A percentile compares a stretch with the other conserved stretches of the same genome.
These are phyloP conservation scores for Trichothecium roseum DNA, from an alignment of 2,329 filamentous ascomycete genomes.

Conservation along the genomic window DNA sequence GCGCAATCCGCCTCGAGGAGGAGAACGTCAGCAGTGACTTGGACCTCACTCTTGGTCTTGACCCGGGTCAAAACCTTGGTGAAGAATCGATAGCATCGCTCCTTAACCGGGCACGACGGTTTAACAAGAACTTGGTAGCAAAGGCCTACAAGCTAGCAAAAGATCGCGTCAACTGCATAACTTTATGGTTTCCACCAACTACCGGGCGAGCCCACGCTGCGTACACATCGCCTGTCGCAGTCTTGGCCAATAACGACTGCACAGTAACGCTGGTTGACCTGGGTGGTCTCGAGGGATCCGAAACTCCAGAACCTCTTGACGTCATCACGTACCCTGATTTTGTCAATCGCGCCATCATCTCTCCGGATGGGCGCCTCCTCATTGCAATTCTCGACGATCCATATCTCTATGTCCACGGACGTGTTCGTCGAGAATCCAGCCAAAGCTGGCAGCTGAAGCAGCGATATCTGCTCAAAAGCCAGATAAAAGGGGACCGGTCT, in stretches of 20 bases:
- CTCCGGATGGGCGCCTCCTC: conserved; percentile 72
- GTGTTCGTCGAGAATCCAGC: conserved; percentile 15
- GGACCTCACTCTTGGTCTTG: conserved; percentile 11
- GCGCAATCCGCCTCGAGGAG: conserved; percentile 57
- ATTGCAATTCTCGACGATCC: conserved; percentile 82
- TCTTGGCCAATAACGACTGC: conserved; percentile 84
- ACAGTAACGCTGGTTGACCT: conserved; percentile 79
- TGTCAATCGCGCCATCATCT: conserved; percentile 92
- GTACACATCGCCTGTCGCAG: conserved; percentile 48
- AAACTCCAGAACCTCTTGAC: conserved; percentile 48
- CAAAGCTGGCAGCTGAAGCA: conserved; percentile 36
- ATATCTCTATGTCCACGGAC: conserved; percentile 71
- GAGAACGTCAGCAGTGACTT: conserved; percentile 16
- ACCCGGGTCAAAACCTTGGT: conserved; percentile 3
- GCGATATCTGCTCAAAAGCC: conserved; percentile 47
- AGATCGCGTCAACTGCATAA: conserved; percentile 57
- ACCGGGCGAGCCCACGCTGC: conserved; percentile 16
- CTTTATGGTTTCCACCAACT: conserved; percentile 47
- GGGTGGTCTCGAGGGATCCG: conserved; percentile 38
- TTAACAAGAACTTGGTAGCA: conserved; percentile 34
- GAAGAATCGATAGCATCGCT: conserved; percentile 23
- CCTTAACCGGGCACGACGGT: conserved; percentile 25
- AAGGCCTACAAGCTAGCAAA: conserved; percentile 44
- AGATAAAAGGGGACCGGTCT: conserved; percentile 41
- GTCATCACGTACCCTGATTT: conserved; percentile 67